These are phyloP conservation scores for Colletotrichum tamarilloi DNA, from an alignment of 2,329 filamentous ascomycete species.

Conservation along the genomic window DNA sequence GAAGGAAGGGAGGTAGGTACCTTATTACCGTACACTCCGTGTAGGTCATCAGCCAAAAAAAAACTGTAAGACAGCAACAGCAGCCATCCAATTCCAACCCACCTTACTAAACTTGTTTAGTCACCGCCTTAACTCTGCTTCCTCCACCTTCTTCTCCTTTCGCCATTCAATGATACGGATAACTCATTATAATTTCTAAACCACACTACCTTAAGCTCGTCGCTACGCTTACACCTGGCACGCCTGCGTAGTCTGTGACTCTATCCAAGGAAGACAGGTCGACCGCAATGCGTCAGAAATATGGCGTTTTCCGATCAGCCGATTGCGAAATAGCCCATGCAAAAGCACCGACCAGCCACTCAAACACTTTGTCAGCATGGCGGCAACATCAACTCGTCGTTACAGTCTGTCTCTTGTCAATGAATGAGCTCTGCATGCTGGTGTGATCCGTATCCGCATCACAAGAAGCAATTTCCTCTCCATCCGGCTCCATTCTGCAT, in stretches of 20 bases:
- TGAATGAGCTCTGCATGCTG: neutral
- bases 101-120: neutral
- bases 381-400: neutral
- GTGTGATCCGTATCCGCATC: constrained; percentile 10
- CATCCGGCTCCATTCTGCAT: neutral
- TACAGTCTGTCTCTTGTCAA: neutral
- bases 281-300: constrained; percentile 22
- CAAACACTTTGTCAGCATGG: neutral
- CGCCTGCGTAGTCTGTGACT: neutral
- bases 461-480: constrained; percentile 15
- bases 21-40: no score
- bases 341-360: constrained; percentile 14
- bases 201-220: neutral
- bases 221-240: constrained; percentile 14
- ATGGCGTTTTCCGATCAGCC: constrained; percentile 30
- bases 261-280: constrained; percentile 3
- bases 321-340: constrained; percentile 29
- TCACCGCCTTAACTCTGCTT: neutral
- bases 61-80: neutral
- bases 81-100: neutral
- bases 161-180: constrained; percentile 8
- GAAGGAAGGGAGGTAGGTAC: neutral
- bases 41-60: neutral
- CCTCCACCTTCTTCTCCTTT: constrained; percentile 24
- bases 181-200: no score